Percentiles rank a stretch among this genome's conserved stretches.
Conservation (phyloP, 495 filamentous ascomycete genomes). For the Neurospora africana region DNA sequence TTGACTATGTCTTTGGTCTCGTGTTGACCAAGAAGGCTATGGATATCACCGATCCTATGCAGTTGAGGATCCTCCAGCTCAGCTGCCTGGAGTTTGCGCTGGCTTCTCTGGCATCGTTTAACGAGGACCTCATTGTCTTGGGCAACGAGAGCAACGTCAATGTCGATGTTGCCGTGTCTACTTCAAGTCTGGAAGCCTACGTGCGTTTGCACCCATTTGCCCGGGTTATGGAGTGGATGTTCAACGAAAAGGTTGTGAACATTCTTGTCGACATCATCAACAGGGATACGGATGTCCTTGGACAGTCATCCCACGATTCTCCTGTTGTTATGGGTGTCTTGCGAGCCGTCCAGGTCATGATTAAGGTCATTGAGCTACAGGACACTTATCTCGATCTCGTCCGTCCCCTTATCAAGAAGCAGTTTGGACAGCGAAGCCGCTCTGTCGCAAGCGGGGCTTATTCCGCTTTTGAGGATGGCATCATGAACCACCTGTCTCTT, state of each 20-base stretch:
- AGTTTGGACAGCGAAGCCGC: constrained; percentile 19
- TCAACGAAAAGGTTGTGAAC: constrained; percentile 78
- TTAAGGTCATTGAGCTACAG: constrained; percentile 71
- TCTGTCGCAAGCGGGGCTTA: constrained; percentile 61
- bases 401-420: constrained; percentile 55
- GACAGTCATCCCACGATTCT: constrained; percentile 56
- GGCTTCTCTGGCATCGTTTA: constrained; percentile 69
- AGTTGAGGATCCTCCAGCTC: constrained; percentile 59
- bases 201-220: constrained; percentile 81
- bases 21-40: constrained; percentile 53
- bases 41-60: constrained; percentile 49
- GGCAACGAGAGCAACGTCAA: constrained; percentile 61
- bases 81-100: constrained; percentile 71
- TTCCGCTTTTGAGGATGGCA: constrained; percentile 80
- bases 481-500: constrained; percentile 66
- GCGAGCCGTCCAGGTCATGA: constrained; percentile 68
- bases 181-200: constrained; percentile 64
- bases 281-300: constrained; percentile 57
- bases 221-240: constrained; percentile 93
- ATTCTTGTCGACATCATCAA: constrained; percentile 67
- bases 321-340: constrained; percentile 64
- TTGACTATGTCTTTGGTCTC: constrained; percentile 76
- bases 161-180: constrained; percentile 60
- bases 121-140: constrained; percentile 79
- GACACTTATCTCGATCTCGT: constrained; percentile 85